Evolutionary conservation across 2,329 filamentous ascomycete genomes (phyloP), one percentile per base, ranked within the genome.

Genomic region (Talaromyces sp.): DNA sequence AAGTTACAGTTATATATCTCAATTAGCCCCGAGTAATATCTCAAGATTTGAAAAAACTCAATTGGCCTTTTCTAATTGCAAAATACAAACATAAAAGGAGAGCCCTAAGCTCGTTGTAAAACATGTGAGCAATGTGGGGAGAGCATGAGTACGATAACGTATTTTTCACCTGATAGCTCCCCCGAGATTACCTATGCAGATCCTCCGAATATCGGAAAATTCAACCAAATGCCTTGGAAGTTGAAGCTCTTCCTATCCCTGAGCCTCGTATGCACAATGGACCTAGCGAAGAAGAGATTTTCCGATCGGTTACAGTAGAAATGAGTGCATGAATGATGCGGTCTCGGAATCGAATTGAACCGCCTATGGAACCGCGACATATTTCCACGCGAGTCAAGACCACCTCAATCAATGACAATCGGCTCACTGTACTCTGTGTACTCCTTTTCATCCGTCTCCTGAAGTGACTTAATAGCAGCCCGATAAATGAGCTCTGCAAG

Each of bases 401-500:
- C 27, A 31, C 27, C n/a, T 62, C 35, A 62, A 8, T 66, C 60
- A 19, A 63, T 59, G 7, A 60, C 35, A 33, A 63, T 60, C 13
- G 27, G 27, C 19, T 45, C 33, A 2, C 10, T 27, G 47, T n/a
- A 14, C n/a, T 60, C 24, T 7, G 5, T 16, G 19, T 31, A 27
- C 27, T 68, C 67, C 10, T 49, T 62, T 57, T 68, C 70, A 64
- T 83, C 82, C 0, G 73, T 76, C 59, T 69, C 69, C 60, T 70
- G 70, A 65, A 84, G 62, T 1, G 75, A 73, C 57, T 72, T 73
- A 24, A 75, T 71, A 3, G 83, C 73, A 57, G 77, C 73, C 37
- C 66, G 63, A 60, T 80, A 78, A 4, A 84, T 59, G 6, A 74
- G 76, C 61, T 75, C 73, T 0, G 79, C 79, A 9, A 84, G 68